These are phyloP conservation scores for Neofusicoccum sp. DNA, from an alignment of 2,329 filamentous ascomycete species.

Conservation along the genomic window DNA sequence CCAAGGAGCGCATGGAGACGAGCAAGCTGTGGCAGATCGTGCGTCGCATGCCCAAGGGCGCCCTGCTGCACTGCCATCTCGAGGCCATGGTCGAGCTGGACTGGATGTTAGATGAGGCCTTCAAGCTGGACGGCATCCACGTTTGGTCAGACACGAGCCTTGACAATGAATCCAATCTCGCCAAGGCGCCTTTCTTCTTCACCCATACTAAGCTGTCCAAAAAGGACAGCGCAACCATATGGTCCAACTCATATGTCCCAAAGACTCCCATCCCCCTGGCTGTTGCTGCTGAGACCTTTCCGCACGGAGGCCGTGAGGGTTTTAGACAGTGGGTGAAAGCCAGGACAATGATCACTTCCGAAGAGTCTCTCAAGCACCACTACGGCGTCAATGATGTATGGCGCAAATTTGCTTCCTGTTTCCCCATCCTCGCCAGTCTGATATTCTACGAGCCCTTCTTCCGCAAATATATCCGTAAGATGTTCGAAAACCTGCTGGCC, in stretches of 20 bases:
- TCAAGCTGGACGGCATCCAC: constrained; percentile 74
- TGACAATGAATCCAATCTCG: constrained; percentile 54
- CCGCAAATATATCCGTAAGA: constrained; percentile 69
- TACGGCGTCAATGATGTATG: constrained; percentile 84
- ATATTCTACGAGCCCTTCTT: constrained; percentile 92
- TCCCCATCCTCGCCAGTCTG: constrained; percentile 71
- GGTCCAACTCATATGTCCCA: constrained; percentile 65
- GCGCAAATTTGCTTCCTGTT: constrained; percentile 77
- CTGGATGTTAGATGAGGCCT: constrained; percentile 72
- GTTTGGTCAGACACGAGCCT: constrained; percentile 64
- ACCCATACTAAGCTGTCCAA: constrained; percentile 41
- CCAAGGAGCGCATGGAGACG: constrained; percentile 81
- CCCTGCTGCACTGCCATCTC: constrained; percentile 82
- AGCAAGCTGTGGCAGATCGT: constrained; percentile 87
- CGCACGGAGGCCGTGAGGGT: constrained; percentile 67
- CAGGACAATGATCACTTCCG: constrained; percentile 70
- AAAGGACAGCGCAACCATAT: constrained; percentile 57
- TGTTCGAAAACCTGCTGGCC: constrained; percentile 71
- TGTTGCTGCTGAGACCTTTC: constrained; percentile 72
- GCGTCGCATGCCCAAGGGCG: constrained; percentile 84
- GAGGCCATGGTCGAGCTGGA: constrained; percentile 90
- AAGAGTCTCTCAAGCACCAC: constrained; percentile 77
- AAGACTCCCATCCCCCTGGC: constrained; percentile 61
- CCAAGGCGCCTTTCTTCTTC: constrained; percentile 63
- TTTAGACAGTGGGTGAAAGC: constrained; percentile 79